phyloP scores from a whole-genome alignment of 495 filamentous ascomycete genomes.

The Aspergillus sclerotioniger region DNA sequence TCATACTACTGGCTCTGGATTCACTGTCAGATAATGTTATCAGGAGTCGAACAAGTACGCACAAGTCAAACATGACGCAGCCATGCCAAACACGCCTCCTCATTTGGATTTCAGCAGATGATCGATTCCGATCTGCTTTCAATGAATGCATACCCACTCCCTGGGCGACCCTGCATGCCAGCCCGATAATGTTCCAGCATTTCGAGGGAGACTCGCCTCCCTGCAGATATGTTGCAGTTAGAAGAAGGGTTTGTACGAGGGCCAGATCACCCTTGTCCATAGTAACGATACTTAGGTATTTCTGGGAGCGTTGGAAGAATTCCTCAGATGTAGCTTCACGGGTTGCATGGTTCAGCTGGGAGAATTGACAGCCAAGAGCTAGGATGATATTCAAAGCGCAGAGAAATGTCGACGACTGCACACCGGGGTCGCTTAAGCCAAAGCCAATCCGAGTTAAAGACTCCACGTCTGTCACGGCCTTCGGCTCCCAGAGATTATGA shows the following conservation, averaged over 20 bases:
- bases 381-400: conserved; percentile 45
- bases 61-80: conserved; percentile 48
- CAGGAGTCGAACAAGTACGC: conserved; percentile 7
- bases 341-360: conserved; percentile 33
- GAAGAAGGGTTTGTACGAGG: conserved; percentile 45
- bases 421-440: conserved; percentile 36
- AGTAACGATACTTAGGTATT: conserved; percentile 29
- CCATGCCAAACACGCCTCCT: conserved; percentile 44
- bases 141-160: conserved; percentile 45
- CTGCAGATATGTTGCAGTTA: conserved; percentile 43
- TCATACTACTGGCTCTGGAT: conserved; percentile 47
- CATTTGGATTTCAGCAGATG: conserved; percentile 37
- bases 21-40: neutral
- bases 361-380: conserved; percentile 41
- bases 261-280: conserved; percentile 41
- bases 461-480: conserved; percentile 18
- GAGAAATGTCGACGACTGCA: conserved; percentile 43
- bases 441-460: too few species aligned
- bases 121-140: conserved; percentile 9
- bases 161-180: conserved; percentile 47
- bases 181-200: conserved; percentile 48
- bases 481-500: conserved; percentile 36
- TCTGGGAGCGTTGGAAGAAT: conserved; percentile 39
- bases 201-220: conserved; percentile 42
- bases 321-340: conserved; percentile 34